Percentiles rank a stretch among this genome's conserved stretches.
Conservation (phyloP, 2,329 filamentous ascomycete genomes). For the Didymella arachidicola region DNA sequence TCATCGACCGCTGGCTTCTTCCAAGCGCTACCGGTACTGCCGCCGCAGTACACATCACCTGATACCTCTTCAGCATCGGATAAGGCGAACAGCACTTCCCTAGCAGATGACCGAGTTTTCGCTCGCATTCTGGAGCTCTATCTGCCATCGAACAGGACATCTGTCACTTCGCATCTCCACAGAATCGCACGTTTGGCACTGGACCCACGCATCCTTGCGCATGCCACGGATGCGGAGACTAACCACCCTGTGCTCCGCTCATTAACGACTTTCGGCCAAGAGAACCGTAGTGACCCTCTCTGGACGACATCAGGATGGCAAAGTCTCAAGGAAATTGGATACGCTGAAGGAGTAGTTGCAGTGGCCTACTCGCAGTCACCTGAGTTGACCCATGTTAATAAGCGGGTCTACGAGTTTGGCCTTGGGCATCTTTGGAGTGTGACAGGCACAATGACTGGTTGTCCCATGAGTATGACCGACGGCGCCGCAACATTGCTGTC, state of each 20-base stretch:
- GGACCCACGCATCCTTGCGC: conserved; percentile 20
- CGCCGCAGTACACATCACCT: conserved; percentile 36
- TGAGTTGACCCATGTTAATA: conserved; percentile 55
- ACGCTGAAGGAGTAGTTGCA: conserved; percentile 65
- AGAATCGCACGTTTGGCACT: conserved; percentile 32
- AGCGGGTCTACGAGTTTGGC: conserved; percentile 68
- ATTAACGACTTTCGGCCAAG: conserved; percentile 67
- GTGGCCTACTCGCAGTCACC: conserved; percentile 65
- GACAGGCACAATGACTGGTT: conserved; percentile 68
- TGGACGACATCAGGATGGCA: conserved; percentile 73
- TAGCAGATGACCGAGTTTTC: conserved; percentile 34
- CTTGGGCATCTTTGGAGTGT: conserved; percentile 66
- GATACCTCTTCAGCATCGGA: background rate
- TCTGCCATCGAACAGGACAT: conserved; percentile 22
- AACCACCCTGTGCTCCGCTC: conserved; percentile 69
- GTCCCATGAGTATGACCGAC: conserved; percentile 73
- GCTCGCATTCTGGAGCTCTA: conserved; percentile 38
- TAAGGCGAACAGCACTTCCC: background rate
- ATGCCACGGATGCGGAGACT: conserved; percentile 65
- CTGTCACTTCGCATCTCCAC: conserved; percentile 29
- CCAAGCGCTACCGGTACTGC: conserved; percentile 36
- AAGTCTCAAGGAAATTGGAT: conserved; percentile 66
- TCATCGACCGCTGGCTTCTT: conserved; percentile 46
- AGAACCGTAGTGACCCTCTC: conserved; percentile 62
- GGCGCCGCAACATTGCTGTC: conserved; percentile 56